These are phyloP conservation scores for Lagenidium sp. DNA, from an alignment of 352 stramenopile genomes.

Conservation along the genomic window DNA sequence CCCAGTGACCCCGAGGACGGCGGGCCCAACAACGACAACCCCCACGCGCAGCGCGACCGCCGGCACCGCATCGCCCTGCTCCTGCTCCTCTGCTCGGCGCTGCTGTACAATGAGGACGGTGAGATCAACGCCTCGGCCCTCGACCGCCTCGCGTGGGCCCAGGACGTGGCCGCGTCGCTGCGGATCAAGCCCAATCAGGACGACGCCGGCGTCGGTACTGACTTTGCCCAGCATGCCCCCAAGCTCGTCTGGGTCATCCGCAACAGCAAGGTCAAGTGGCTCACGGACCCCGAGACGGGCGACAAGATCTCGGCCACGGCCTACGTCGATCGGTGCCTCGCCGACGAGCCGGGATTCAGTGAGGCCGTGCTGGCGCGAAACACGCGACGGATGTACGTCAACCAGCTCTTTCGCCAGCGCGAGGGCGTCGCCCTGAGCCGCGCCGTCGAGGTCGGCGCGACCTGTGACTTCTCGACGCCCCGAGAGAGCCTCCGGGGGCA, in stretches of 20 bases:
- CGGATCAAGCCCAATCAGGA: constrained; percentile 51
- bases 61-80: constrained; percentile 34
- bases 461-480: constrained; percentile 2
- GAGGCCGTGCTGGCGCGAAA: constrained; percentile 43
- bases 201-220: constrained; percentile 27
- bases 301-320: constrained; percentile 32
- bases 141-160: constrained; percentile 38
- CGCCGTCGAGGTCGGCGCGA: constrained; percentile 26
- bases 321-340: constrained; percentile 40
- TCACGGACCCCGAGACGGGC: constrained; percentile 29
- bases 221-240: constrained; percentile 39
- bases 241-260: constrained; percentile 52
- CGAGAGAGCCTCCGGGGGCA: constrained; percentile 30
- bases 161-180: constrained; percentile 22
- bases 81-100: constrained; percentile 43
- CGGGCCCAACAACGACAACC: too few relatives aligned
- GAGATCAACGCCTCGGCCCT: constrained; percentile 36
- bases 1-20: constrained; percentile 4
- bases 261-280: constrained; percentile 71
- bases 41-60: constrained; percentile 1
- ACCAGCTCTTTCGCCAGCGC: constrained; percentile 28
- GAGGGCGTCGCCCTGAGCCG: constrained; percentile 43
- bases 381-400: constrained; percentile 47
- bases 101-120: constrained; percentile 51
- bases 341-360: constrained; percentile 43